Conservation (phyloP, 306 rosid genomes). For the Glycine soja region DNA sequence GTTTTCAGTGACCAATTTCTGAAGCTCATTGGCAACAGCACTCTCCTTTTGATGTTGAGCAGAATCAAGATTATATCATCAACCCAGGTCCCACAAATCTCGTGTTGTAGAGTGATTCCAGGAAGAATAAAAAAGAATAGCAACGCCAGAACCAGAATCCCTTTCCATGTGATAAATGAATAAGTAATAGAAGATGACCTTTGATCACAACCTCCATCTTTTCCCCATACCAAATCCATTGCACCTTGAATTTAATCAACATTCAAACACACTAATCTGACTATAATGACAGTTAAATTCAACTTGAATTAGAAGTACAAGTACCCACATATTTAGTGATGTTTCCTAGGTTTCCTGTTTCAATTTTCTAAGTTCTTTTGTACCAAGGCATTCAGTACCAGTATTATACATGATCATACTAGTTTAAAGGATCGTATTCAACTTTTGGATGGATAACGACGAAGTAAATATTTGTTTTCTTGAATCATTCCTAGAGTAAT, state of each 20-base stretch:
- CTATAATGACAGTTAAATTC: background rate
- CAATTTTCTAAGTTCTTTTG: background rate
- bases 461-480: conserved; percentile 17
- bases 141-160: conserved; percentile 6
- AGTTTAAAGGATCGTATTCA: too few species aligned
- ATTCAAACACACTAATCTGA: background rate
- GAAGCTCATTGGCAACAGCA: background rate
- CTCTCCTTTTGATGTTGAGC: conserved; percentile 20
- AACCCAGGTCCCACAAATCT: conserved; percentile 42
- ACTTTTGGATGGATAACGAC: background rate
- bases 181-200: background rate
- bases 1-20: conserved; percentile 37
- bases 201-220: conserved; percentile 42
- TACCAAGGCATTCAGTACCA: background rate
- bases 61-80: conserved; percentile 1
- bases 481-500: background rate
- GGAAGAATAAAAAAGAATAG: background rate
- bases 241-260: background rate
- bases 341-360: background rate
- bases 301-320: background rate
- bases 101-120: background rate
- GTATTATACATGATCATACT: background rate
- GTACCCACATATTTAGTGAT: background rate
- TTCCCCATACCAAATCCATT: conserved; percentile 7
- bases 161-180: too few species aligned